Conservation (phyloP, 2,329 filamentous ascomycete genomes). For the Aspergillus pseudoglaucus region DNA sequence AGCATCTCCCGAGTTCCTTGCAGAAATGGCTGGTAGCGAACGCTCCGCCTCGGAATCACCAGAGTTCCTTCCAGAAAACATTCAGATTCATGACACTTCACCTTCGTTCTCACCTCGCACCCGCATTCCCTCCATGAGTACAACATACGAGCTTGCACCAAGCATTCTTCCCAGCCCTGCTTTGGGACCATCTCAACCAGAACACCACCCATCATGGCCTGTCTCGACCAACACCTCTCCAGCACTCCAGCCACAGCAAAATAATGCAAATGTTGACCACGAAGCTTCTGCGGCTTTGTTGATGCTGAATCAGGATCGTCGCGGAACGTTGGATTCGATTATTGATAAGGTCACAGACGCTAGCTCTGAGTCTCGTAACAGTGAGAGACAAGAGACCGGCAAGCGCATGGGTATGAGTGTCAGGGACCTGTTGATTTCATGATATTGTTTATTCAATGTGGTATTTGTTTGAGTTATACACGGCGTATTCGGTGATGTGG, state of each 20-base stretch:
- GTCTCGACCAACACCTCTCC: slow-evolving; percentile 16
- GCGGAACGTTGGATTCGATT: slow-evolving; percentile 40
- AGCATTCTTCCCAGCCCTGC: slow-evolving; percentile 33
- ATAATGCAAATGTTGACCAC: slow-evolving; percentile 56
- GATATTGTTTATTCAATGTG: neutral
- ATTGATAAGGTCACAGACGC: slow-evolving; percentile 15
- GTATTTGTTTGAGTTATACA: neutral
- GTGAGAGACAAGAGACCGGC: slow-evolving; percentile 13
- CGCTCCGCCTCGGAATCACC: slow-evolving; percentile 33
- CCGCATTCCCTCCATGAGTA: slow-evolving; percentile 16
- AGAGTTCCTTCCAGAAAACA: slow-evolving; percentile 20
- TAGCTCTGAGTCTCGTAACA: slow-evolving; percentile 1
- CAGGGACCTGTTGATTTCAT: slow-evolving; percentile 49
- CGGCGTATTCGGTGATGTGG: too few species aligned
- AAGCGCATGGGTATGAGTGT: slow-evolving; percentile 49
- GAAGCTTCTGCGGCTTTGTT: slow-evolving; percentile 79
- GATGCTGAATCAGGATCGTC: slow-evolving; percentile 77
- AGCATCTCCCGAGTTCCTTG: slow-evolving; percentile 28
- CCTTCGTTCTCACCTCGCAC: slow-evolving; percentile 29
- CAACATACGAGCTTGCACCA: slow-evolving; percentile 19
- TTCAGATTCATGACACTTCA: slow-evolving; percentile 18
- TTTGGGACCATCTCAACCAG: slow-evolving; percentile 21
- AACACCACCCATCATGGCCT: slow-evolving; percentile 18
- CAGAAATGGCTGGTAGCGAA: slow-evolving; percentile 18
- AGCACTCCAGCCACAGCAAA: slow-evolving; percentile 20